These are phyloP conservation scores for Candida ficus DNA, from an alignment of 805 yeast genomes.

Conservation along the genomic window DNA sequence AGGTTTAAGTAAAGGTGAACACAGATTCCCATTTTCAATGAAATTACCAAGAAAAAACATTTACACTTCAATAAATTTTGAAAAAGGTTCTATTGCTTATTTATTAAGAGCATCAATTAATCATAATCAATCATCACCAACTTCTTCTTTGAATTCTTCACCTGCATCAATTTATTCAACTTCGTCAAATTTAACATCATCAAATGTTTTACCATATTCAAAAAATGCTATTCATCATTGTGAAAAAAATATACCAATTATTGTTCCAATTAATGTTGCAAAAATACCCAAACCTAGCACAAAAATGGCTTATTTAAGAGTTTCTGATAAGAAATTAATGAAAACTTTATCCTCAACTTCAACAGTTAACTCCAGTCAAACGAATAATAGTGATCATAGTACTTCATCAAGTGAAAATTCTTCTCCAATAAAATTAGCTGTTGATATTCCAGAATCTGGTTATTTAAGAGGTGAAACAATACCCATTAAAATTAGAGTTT, in stretches of 20 bases:
- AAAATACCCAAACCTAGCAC: constrained; percentile 61
- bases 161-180: constrained; percentile 19
- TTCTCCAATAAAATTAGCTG: constrained; percentile 34
- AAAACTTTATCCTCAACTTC: constrained; percentile 38
- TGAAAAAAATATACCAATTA: constrained; percentile 53
- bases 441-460: constrained; percentile 57
- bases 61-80: constrained; percentile 73
- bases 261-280: constrained; percentile 73
- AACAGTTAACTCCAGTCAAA: constrained; percentile 30
- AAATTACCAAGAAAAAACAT: constrained; percentile 71
- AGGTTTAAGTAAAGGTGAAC: constrained; percentile 77
- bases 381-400: constrained; percentile 20
- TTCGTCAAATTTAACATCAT: constrained; percentile 13
- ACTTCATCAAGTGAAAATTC: constrained; percentile 12
- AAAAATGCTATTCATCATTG: constrained; percentile 37
- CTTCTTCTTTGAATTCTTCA: constrained; percentile 15
- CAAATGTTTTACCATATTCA: constrained; percentile 8
- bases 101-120: constrained; percentile 42
- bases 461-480: constrained; percentile 74
- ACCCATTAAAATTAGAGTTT: constrained; percentile 61
- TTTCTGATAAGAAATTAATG: constrained; percentile 37
- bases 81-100: constrained; percentile 78
- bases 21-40: constrained; percentile 80
- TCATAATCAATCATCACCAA: constrained; percentile 18
- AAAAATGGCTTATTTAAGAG: constrained; percentile 56